Evolutionary conservation across 1,284 basidiomycete genomes (phyloP).

Genomic region (Puccinia polysora): DNA sequence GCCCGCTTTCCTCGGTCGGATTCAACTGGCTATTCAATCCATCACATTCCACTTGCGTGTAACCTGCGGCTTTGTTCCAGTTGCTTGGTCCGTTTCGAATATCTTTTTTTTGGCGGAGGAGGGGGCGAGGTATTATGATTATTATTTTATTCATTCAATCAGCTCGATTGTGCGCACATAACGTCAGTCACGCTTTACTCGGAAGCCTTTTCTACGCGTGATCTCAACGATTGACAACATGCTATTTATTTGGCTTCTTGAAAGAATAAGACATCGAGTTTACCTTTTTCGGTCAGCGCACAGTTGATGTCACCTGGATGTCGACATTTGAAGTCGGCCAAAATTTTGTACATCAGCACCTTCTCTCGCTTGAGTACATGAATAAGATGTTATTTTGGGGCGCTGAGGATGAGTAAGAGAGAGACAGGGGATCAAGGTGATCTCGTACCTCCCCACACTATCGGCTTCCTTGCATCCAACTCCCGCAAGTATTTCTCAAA

Average conservation of each 20-base stretch:
- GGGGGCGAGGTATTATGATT: too few relatives aligned
- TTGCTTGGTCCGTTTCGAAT: constrained; percentile 30
- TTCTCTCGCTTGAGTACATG: background rate
- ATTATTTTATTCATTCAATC: background rate
- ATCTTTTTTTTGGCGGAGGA: constrained; percentile 10
- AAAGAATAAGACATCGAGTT: background rate
- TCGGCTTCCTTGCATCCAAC: constrained; percentile 26
- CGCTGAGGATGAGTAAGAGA: too few relatives aligned
- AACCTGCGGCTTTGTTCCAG: constrained; percentile 41
- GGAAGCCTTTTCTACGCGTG: background rate
- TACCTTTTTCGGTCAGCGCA: constrained; percentile 36
- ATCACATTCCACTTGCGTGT: constrained; percentile 39
- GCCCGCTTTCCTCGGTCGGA: constrained; percentile 13
- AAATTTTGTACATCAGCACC: background rate
- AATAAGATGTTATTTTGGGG: background rate
- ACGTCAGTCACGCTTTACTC: too few relatives aligned
- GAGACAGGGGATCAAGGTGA: too few relatives aligned
- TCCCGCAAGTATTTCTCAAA: constrained; percentile 39
- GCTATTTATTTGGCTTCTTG: background rate
- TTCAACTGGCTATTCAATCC: constrained; percentile 31
- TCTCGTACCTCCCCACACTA: constrained; percentile 35
- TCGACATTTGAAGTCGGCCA: background rate
- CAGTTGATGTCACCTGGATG: constrained; percentile 39
- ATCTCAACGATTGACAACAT: background rate
- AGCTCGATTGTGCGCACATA: too few relatives aligned